phyloP scores from a whole-genome alignment of 768 basidiomycete genomes.

The Kwoniella heveanensis region DNA sequence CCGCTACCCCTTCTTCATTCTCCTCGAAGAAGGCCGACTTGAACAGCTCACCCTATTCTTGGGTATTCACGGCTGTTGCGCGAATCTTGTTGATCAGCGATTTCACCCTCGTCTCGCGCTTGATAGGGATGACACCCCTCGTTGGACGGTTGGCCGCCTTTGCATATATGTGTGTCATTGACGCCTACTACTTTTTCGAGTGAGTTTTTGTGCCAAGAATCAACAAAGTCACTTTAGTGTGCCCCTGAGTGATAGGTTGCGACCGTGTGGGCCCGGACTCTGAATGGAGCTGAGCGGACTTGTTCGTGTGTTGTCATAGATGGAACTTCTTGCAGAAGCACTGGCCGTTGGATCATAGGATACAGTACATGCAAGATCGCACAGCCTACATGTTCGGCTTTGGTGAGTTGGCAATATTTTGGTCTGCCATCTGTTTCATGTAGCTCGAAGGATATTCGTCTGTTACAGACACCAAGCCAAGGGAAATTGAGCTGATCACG shows the following conservation, averaged over 20 bases:
- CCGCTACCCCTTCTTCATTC: constrained; percentile 20
- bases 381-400: constrained; percentile 54
- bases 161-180: constrained; percentile 50
- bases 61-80: constrained; percentile 27
- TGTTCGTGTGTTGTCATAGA: constrained; percentile 9
- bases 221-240: no score
- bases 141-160: constrained; percentile 39
- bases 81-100: constrained; percentile 51
- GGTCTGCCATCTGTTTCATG: neutral
- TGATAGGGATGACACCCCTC: constrained; percentile 42
- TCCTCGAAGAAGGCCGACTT: neutral
- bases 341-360: constrained; percentile 34
- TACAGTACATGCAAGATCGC: constrained; percentile 48
- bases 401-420: constrained; percentile 23
- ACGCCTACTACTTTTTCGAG: constrained; percentile 55
- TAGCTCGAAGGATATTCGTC: no score
- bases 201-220: no score
- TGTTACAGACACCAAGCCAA: no score
- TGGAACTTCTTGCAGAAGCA: constrained; percentile 38
- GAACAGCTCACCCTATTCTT: constrained; percentile 23
- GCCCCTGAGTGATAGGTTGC: no score
- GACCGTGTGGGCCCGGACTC: no score
- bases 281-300: neutral
- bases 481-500: no score
- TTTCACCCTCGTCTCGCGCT: constrained; percentile 49